Evolutionary conservation across 805 yeast species (phyloP).

Genomic region (Ogataea sp.): DNA sequence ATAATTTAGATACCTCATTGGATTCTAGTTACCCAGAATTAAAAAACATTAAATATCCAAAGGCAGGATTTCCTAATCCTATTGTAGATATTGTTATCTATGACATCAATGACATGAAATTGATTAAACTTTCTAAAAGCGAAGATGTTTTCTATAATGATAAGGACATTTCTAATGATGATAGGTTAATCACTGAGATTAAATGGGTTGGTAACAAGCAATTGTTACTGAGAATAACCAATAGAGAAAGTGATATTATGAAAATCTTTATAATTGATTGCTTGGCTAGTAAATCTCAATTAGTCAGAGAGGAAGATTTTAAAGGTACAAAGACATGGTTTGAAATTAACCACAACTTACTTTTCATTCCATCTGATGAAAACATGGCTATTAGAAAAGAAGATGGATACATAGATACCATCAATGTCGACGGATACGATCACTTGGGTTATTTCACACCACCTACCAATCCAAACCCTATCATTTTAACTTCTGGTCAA

Average conservation of each 20-base stretch:
- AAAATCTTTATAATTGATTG: constrained; percentile 51
- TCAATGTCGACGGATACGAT: constrained; percentile 49
- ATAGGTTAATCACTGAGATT: constrained; percentile 56
- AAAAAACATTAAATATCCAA: constrained; percentile 66
- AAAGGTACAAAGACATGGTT: constrained; percentile 41
- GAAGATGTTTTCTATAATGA: constrained; percentile 35
- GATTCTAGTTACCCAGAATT: constrained; percentile 49
- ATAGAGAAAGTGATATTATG: constrained; percentile 59
- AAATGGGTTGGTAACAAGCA: constrained; percentile 55
- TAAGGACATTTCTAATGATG: constrained; percentile 29
- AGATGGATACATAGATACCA: constrained; percentile 79
- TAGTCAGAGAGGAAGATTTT: constrained; percentile 41
- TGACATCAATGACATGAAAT: constrained; percentile 20
- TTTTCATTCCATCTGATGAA: constrained; percentile 45
- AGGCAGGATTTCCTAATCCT: constrained; percentile 77
- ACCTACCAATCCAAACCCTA: constrained; percentile 45
- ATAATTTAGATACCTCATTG: constrained; percentile 11
- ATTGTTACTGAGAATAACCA: constrained; percentile 48
- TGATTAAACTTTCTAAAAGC: constrained; percentile 16
- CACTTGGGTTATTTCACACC: constrained; percentile 86
- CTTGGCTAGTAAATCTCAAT: constrained; percentile 21
- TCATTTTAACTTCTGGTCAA: constrained; percentile 59
- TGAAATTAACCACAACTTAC: constrained; percentile 62
- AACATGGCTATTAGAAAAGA: constrained; percentile 35
- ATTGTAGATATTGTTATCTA: constrained; percentile 45